Evolutionary conservation across 768 basidiomycete genomes (phyloP).

Genomic region (Termitomyces heimii): DNA sequence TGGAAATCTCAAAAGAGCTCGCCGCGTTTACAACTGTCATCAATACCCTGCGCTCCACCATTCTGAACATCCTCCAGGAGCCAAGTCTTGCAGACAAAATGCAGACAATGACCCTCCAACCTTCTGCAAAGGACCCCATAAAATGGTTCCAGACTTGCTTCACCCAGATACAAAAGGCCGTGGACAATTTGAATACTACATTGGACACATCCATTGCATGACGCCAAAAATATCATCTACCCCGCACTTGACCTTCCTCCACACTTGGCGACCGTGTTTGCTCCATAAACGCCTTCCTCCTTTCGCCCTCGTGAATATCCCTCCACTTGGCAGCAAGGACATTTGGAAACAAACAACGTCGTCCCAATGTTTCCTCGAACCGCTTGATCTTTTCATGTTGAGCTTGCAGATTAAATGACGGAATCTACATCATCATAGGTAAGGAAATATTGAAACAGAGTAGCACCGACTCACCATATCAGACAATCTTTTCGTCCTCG

Average conservation of each 20-base stretch:
- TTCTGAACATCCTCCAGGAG: conserved; percentile 19
- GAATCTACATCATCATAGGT: conserved; percentile 26
- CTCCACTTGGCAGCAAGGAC: conserved; percentile 53
- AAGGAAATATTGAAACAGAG: background rate
- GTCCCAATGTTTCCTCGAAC: conserved; percentile 53
- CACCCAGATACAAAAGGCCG: conserved; percentile 48
- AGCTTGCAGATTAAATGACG: conserved; percentile 49
- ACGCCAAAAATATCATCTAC: background rate
- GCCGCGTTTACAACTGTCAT: conserved; percentile 30
- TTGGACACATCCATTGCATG: conserved; percentile 14
- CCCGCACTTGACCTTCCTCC: conserved; percentile 33
- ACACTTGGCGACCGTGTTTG: conserved; percentile 20
- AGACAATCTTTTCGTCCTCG: conserved; percentile 45
- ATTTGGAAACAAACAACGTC: conserved; percentile 39
- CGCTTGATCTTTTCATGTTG: conserved; percentile 55
- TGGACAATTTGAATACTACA: conserved; percentile 20
- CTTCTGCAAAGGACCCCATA: conserved; percentile 24
- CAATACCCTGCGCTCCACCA: conserved; percentile 25
- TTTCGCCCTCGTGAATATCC: conserved; percentile 34
- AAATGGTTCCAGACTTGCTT: conserved; percentile 68
- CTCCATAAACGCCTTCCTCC: conserved; percentile 23
- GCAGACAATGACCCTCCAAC: conserved; percentile 16
- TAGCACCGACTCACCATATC: conserved; percentile 43
- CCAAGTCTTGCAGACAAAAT: conserved; percentile 24
- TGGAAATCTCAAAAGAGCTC: conserved; percentile 34